Conservation (phyloP, 2,329 filamentous ascomycete species). For the Phaeosphaeria sp. region DNA sequence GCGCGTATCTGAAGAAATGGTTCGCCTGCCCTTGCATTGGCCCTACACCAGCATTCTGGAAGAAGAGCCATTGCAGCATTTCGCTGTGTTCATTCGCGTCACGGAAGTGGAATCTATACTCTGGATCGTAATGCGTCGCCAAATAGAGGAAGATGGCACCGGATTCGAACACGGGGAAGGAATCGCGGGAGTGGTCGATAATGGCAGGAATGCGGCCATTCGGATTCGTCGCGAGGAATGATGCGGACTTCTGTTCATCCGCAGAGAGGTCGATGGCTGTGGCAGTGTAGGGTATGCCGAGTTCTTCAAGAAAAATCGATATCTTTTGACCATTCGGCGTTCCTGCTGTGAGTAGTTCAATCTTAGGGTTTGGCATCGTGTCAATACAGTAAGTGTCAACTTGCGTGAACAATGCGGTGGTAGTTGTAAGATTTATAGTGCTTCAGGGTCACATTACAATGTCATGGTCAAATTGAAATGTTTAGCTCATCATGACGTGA, state of each 20-base stretch:
- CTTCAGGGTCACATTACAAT: not conserved
- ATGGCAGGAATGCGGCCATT: conserved; percentile 88
- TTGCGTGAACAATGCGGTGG: no score
- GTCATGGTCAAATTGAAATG: not conserved
- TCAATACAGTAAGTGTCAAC: not conserved
- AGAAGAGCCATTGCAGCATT: conserved; percentile 73
- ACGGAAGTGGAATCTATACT: conserved; percentile 80
- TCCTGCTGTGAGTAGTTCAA: conserved; percentile 79
- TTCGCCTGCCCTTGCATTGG: conserved; percentile 81
- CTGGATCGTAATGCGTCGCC: conserved; percentile 76
- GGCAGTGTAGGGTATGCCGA: conserved; percentile 56
- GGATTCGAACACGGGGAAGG: conserved; percentile 78
- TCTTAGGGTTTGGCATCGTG: conserved; percentile 36
- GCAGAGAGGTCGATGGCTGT: conserved; percentile 67
- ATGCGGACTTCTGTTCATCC: conserved; percentile 77
- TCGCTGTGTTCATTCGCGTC: conserved; percentile 78
- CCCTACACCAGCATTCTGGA: conserved; percentile 77
- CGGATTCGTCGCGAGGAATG: conserved; percentile 87
- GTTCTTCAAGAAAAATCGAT: conserved; percentile 81
- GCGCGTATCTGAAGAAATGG: conserved; percentile 81
- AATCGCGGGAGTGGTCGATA: conserved; percentile 72
- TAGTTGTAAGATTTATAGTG: not conserved
- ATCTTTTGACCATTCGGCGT: conserved; percentile 90
- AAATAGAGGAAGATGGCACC: conserved; percentile 84
- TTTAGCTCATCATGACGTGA: conserved; percentile 4